Evolutionary conservation across 805 yeast genomes (phyloP), one percentile per base, ranked within the genome.

Genomic region (Kregervanrija pseudodelftensis): DNA sequence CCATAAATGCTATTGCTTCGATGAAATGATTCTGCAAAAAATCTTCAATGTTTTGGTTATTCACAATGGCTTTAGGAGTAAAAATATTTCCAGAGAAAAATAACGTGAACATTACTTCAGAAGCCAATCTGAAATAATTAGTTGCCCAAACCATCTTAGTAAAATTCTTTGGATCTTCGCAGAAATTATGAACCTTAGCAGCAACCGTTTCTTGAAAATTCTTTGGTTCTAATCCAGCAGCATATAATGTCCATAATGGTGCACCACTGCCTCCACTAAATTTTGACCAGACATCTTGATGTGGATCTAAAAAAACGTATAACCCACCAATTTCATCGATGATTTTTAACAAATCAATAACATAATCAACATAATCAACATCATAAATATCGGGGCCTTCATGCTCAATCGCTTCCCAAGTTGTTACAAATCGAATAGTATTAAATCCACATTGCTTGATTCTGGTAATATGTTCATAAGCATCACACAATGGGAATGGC

Each of bases 381-480:
- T 90, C 97, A 58, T 89, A 90, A 9, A 61, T 61, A 0, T 85
- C 93, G 0, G 97, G 97, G 0, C 95, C 96, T 39, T 66, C 69
- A 55, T 90, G 96, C 61, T 90, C 97, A 8, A 90, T 56, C 0
- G 96, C 91, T 60, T 90, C 97, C 97, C 97, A 90, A 1, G 95
- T 83, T 41, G 85, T 68, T 14, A 88, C 67, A 59, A 80, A 85
- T 45, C 97, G 66, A 15, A 90, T 73, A 3, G 83, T 73, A 59
- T 89, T 90, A 63, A 75, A 87, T 1, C 97, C 97, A 77, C 90
- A 76, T 7, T 79, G 69, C 58, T 82, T 85, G 58, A 90, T 76
- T 46, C 95, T 69, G 10, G 61, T 66, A 37, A 90, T 67, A 60
- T 90, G 96, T 34, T 55, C 66, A 45, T 70, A 79, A 0, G 93